Base-by-base conservation (phyloP, 2,329 filamentous ascomycete genomes). In the Hawksworthiomyces lignivorus region DNA sequence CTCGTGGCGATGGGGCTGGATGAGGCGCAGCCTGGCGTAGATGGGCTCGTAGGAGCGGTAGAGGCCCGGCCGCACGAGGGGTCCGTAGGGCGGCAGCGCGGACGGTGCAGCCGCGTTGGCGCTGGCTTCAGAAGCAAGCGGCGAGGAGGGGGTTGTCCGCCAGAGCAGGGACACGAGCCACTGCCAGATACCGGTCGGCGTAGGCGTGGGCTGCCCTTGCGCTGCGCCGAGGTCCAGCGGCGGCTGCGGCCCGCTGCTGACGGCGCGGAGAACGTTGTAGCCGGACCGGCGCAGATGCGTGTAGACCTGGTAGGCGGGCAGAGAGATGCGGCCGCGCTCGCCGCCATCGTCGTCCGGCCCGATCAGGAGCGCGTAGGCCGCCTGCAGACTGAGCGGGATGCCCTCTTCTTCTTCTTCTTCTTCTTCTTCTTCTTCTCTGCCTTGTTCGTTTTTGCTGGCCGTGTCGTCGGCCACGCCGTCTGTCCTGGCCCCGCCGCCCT, bases 231-330 rank as follows among this genome's bases (percentile, higher is more conserved):
- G 8, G 12, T 41, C 39, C 4, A 42, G 34, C 14, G 30, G 35
- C 5, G 30, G 24, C 14, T 33, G 21, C 2, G 27, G 21, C 14
- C 39, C 28, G 1, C 32, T 31, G 20, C 28, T 36, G 15, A 48
- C 45, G 7, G 50, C 44, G 19, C 50, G 47, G 14, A 51, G 38
- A 15, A 97, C 77, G 37, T 83, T 76, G 64, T 94, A 97, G 15
- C 92, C 90, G 27, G 77, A 69, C 38, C 92, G 75, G 58, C 84
- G 92, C 53, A 98, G 68, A 40, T 88, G 82, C 1, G 87, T 75
- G 59, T 89, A 98, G 21, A 97, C 90, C 37, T 84, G 85, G 54
- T 87, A 97, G 55, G 87, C 80, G 52, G 94, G 87, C 46, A 96
- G 67, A 9, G 71, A 70, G 22, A 79, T 64, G 58, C 75, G 80